A percentile compares a stretch with the other conserved stretches of the same genome.
Evolutionary conservation across 352 stramenopile species (phyloP).

Genomic region (Globisporangium sylvaticum): DNA sequence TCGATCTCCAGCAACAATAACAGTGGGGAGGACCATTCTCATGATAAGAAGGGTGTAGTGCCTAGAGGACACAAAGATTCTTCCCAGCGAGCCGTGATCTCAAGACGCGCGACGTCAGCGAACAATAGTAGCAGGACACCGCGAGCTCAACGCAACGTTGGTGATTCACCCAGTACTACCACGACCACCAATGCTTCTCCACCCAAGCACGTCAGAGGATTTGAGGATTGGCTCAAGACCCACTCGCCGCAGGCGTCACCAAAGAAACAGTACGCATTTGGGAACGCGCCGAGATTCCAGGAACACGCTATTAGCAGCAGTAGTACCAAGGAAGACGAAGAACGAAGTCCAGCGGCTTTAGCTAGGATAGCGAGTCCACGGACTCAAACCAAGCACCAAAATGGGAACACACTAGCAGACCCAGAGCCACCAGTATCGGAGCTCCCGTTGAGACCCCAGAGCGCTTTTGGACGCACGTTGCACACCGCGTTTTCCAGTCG

Average conservation of each 20-base stretch:
- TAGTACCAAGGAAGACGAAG: not conserved
- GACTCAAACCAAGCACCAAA: not conserved
- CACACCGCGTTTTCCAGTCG: constrained; percentile 9
- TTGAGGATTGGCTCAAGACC: constrained; percentile 39
- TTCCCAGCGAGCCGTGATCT: not conserved
- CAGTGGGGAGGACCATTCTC: not conserved
- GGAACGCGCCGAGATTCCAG: constrained; percentile 11
- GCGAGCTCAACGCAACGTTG: not conserved
- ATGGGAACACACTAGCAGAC: not conserved
- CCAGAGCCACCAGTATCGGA: not conserved
- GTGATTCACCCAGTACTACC: not conserved
- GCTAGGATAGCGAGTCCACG: not conserved
- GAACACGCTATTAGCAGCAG: not conserved
- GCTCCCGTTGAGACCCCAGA: constrained; percentile 22
- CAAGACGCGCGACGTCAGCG: not conserved
- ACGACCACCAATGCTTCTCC: not conserved
- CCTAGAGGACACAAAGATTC: not conserved
- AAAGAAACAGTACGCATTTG: constrained; percentile 5
- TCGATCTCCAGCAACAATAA: not conserved
- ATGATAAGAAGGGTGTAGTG: not conserved
- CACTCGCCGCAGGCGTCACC: constrained; percentile 14
- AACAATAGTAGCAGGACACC: not conserved
- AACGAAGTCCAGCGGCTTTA: not conserved
- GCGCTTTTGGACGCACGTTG: constrained; percentile 21
- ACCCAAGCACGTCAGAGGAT: constrained; percentile 25